Conservation (phyloP, 352 stramenopile species). For the Globisporangium viniferum region DNA sequence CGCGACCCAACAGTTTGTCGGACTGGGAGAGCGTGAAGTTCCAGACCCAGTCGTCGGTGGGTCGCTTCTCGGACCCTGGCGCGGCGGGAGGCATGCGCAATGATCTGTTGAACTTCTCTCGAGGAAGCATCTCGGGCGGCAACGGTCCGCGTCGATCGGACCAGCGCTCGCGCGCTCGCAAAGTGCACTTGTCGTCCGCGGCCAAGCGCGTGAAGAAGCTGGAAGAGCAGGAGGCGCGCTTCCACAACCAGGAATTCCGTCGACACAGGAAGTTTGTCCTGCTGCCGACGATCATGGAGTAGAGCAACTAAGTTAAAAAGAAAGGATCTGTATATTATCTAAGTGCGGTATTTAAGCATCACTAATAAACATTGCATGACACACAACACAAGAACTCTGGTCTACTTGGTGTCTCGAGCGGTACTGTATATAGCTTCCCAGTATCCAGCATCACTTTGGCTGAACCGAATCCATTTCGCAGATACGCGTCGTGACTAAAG, state of each 20-base stretch:
- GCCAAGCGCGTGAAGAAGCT: slow-evolving; percentile 82
- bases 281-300: slow-evolving; percentile 46
- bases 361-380: background rate
- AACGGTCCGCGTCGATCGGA: slow-evolving; percentile 39
- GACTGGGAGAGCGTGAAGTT: slow-evolving; percentile 51
- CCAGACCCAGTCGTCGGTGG: slow-evolving; percentile 31
- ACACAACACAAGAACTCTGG: background rate
- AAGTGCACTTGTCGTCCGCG: slow-evolving; percentile 75
- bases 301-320: slow-evolving; percentile 19
- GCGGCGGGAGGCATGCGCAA: slow-evolving; percentile 33
- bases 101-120: slow-evolving; percentile 68
- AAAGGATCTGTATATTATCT: slow-evolving; percentile 7
- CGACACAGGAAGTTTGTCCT: slow-evolving; percentile 36
- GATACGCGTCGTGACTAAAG: background rate
- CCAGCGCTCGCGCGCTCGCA: slow-evolving; percentile 39
- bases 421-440: background rate
- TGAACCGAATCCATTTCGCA: background rate
- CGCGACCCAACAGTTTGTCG: slow-evolving; percentile 33
- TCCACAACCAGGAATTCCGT: slow-evolving; percentile 33
- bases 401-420: no score
- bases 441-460: background rate
- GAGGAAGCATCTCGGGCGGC: slow-evolving; percentile 40
- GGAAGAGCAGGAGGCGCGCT: slow-evolving; percentile 77
- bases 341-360: slow-evolving; percentile 13
- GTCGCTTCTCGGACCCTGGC: slow-evolving; percentile 72